Conservation (phyloP, 1,284 basidiomycete species). For the Bondarzewia mesenterica region DNA sequence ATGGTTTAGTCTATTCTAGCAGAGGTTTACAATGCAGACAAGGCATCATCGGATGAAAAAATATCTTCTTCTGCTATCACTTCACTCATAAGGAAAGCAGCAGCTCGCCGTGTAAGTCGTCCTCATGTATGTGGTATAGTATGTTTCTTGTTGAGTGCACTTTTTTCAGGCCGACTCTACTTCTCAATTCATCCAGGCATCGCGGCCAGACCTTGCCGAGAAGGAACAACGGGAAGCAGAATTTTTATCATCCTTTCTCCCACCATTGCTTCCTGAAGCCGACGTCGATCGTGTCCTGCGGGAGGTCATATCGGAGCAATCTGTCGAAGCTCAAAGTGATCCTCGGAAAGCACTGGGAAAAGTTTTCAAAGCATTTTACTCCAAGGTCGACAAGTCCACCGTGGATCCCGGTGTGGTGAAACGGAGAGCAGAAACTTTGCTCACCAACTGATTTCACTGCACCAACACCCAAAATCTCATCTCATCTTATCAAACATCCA, state of each 20-base stretch:
- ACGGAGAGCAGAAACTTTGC: conserved; percentile 34
- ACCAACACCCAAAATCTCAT: not conserved
- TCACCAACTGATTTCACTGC: conserved; percentile 18
- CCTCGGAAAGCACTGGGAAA: conserved; percentile 34
- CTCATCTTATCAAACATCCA: too few relatives aligned
- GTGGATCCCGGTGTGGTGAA: conserved; percentile 54
- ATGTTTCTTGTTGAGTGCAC: not conserved
- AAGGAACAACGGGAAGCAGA: conserved; percentile 52
- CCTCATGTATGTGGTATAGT: not conserved
- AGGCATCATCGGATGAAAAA: conserved; percentile 32
- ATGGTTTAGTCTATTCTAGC: conserved; percentile 49
- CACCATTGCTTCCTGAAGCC: conserved; percentile 44
- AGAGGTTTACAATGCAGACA: conserved; percentile 63
- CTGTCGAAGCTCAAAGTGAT: conserved; percentile 13
- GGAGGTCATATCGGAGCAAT: conserved; percentile 28
- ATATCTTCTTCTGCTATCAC: conserved; percentile 37
- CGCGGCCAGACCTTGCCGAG: conserved; percentile 54
- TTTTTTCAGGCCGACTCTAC: conserved; percentile 48
- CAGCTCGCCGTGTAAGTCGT: conserved; percentile 44
- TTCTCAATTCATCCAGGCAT: conserved; percentile 43
- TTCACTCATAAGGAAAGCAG: conserved; percentile 50
- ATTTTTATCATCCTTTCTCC: conserved; percentile 48
- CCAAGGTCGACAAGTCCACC: conserved; percentile 45
- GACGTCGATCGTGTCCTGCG: conserved; percentile 46
- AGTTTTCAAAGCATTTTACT: conserved; percentile 57